Conservation (phyloP, 2,329 filamentous ascomycete species). For the Pseudogymnoascus sp. region DNA sequence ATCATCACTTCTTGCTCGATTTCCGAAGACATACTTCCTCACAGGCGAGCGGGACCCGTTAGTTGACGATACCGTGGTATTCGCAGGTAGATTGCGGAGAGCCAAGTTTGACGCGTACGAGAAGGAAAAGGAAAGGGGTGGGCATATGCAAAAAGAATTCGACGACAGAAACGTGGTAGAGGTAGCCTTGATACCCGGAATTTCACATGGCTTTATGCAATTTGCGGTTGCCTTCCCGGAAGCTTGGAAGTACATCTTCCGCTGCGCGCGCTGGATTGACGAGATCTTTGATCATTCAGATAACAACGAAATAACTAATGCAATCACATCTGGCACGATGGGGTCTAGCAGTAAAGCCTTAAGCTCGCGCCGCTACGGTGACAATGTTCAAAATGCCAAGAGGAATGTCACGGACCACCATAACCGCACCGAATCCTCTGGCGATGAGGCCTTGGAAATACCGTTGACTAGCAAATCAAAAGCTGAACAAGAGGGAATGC, state of each 20-base stretch:
- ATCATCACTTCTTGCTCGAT: conserved; percentile 70
- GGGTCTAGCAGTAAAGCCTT: conserved; percentile 12
- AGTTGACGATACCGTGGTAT: conserved; percentile 94
- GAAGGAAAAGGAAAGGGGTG: conserved; percentile 43
- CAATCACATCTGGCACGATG: conserved; percentile 15
- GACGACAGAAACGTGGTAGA: conserved; percentile 70
- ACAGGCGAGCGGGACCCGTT: conserved; percentile 92
- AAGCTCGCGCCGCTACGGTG: not conserved
- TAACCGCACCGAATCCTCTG: conserved; percentile 30
- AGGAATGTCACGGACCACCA: conserved; percentile 13
- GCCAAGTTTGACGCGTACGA: conserved; percentile 54
- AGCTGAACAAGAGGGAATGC: conserved; percentile 30
- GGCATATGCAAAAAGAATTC: conserved; percentile 45
- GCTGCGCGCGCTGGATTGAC: conserved; percentile 72
- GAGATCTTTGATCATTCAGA: conserved; percentile 58
- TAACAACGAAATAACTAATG: conserved; percentile 29
- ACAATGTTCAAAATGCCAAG: conserved; percentile 10
- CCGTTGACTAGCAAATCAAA: conserved; percentile 30
- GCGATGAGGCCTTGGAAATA: conserved; percentile 84
- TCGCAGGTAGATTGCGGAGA: conserved; percentile 78
- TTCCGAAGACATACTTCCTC: conserved; percentile 89
- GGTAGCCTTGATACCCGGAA: conserved; percentile 76
- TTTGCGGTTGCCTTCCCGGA: conserved; percentile 84
- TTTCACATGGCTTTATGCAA: conserved; percentile 89
- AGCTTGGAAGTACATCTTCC: conserved; percentile 78